Conservation (phyloP, 2,329 filamentous ascomycete species). For the Stagonosporopsis rhizophila region DNA sequence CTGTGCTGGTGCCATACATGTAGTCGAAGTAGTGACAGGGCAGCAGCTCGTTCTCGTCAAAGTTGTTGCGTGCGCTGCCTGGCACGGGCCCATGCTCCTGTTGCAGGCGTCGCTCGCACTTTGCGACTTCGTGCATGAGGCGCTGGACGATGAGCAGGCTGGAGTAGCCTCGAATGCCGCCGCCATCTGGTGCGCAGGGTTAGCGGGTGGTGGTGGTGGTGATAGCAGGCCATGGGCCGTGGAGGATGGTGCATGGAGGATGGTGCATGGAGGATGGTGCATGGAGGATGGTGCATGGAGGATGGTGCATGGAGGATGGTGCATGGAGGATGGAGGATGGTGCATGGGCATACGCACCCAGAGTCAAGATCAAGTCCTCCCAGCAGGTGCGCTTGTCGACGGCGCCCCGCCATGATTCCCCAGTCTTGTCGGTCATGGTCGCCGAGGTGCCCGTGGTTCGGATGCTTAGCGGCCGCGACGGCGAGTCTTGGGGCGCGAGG, state of each 20-base stretch:
- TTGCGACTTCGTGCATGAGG: constrained; percentile 57
- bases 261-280: too few relatives aligned
- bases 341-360: constrained; percentile 50
- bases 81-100: constrained; percentile 51
- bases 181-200: constrained; percentile 50
- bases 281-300: too few relatives aligned
- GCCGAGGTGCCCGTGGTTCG: constrained; percentile 45
- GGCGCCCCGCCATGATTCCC: constrained; percentile 52
- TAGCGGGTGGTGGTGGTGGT: constrained; percentile 13
- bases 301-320: too few relatives aligned
- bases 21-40: constrained; percentile 63
- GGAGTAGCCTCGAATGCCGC: constrained; percentile 60
- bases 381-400: constrained; percentile 54
- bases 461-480: constrained; percentile 43
- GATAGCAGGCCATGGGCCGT: background rate
- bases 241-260: too few relatives aligned
- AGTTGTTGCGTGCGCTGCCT: constrained; percentile 34
- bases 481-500: constrained; percentile 36
- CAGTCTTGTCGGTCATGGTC: constrained; percentile 51
- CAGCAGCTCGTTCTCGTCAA: constrained; percentile 53
- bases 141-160: constrained; percentile 57
- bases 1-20: constrained; percentile 61
- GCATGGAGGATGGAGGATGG: too few relatives aligned
- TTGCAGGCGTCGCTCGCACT: constrained; percentile 53
- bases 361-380: constrained; percentile 57